These are phyloP conservation scores for Termitomyces sp. DNA, from an alignment of 768 basidiomycete species.

Conservation along the genomic window DNA sequence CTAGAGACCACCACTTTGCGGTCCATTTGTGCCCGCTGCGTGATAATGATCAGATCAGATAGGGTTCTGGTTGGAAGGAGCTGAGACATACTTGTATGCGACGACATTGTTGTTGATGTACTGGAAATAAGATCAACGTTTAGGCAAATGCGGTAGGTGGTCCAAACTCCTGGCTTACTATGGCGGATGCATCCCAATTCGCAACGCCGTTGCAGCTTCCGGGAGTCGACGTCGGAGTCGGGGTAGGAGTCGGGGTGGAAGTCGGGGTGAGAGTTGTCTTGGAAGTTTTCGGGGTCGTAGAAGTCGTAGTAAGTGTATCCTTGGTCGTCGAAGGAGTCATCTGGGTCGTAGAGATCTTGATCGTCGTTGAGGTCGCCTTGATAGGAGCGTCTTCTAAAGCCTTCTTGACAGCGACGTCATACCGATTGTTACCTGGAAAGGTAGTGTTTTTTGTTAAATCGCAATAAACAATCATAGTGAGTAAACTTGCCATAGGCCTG, in stretches of 20 bases:
- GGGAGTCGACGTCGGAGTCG: neutral
- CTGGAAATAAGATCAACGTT: neutral
- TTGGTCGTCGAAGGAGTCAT: neutral
- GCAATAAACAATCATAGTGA: neutral
- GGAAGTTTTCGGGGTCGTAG: neutral
- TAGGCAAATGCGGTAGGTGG: neutral
- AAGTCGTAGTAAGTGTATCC: neutral
- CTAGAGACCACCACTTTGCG: slow-evolving; percentile 6
- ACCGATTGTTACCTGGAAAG: slow-evolving; percentile 45
- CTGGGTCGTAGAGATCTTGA: neutral
- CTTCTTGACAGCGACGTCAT: slow-evolving; percentile 55
- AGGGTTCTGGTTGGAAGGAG: neutral
- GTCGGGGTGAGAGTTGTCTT: neutral
- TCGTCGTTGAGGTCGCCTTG: neutral
- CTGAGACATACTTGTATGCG: neutral
- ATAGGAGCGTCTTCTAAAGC: slow-evolving; percentile 40
- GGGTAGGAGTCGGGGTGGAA: neutral
- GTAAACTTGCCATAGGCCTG: slow-evolving; percentile 40
- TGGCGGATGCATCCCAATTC: neutral
- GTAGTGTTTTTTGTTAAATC: neutral
- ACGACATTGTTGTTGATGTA: slow-evolving; percentile 1
- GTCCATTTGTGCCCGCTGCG: slow-evolving; percentile 8
- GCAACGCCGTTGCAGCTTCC: neutral
- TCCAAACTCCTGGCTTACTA: neutral
- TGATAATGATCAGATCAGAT: neutral